These are phyloP conservation scores for Oidiodendron maius DNA, from an alignment of 495 filamentous ascomycete genomes.

Conservation along the genomic window DNA sequence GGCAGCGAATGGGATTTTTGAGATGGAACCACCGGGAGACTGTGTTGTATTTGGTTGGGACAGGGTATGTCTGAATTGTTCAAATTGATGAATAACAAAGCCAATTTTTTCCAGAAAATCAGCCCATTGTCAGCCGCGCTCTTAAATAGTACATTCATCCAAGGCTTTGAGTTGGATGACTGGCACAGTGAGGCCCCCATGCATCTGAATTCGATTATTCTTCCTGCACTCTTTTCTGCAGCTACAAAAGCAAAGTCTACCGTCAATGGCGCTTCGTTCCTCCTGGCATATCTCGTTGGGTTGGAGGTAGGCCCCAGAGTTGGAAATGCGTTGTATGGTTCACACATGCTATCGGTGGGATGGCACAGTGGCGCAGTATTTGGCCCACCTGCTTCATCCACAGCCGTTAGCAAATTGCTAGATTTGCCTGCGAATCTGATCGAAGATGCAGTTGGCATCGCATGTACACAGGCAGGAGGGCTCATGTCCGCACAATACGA, in stretches of 20 bases:
- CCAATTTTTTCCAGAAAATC: conserved; percentile 13
- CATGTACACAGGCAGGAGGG: conserved; percentile 35
- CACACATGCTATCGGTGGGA: conserved; percentile 32
- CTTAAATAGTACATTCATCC: conserved; percentile 37
- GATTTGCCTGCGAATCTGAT: conserved; percentile 23
- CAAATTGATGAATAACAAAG: too few species aligned
- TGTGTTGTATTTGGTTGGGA: conserved; percentile 29
- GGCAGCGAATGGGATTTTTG: conserved; percentile 27
- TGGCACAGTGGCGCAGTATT: conserved; percentile 44
- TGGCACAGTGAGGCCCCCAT: conserved; percentile 33
- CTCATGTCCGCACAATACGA: conserved; percentile 41
- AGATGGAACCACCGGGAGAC: conserved; percentile 28
- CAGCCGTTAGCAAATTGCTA: conserved; percentile 34
- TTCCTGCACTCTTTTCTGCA: conserved; percentile 37
- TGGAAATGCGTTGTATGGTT: conserved; percentile 33
- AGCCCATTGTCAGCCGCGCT: conserved; percentile 31
- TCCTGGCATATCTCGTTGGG: conserved; percentile 32
- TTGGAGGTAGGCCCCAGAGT: conserved; percentile 35
- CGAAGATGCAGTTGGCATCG: conserved; percentile 35
- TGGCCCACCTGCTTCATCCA: conserved; percentile 33
- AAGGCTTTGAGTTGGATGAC: conserved; percentile 39
- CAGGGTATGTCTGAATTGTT: conserved; percentile 20
- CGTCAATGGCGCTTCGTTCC: conserved; percentile 19
- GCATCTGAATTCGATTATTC: conserved; percentile 29
- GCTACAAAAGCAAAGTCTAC: conserved; percentile 1